These are phyloP conservation scores for Henckelia pumila DNA, from an alignment of 257 asterid genomes.

Conservation along the genomic window DNA sequence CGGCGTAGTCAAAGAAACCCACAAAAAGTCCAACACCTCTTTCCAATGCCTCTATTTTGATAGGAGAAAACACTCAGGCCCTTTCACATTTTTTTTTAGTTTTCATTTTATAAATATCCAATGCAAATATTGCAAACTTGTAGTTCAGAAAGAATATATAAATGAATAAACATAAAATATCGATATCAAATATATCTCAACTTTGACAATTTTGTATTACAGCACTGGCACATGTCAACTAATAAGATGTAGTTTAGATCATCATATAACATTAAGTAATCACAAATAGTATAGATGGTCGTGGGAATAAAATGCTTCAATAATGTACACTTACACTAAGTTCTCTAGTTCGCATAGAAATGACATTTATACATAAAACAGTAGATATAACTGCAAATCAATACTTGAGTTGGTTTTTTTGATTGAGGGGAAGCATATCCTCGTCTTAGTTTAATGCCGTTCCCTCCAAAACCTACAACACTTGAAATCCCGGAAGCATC, in stretches of 20 bases:
- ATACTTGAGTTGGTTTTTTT: constrained; percentile 55
- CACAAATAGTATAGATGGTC: neutral
- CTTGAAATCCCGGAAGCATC: neutral
- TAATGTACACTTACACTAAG: neutral
- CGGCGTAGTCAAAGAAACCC: constrained; percentile 2
- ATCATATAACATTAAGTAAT: neutral
- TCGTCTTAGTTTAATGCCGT: neutral
- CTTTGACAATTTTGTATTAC: neutral
- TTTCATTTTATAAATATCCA: constrained; percentile 16
- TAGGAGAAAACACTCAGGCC: constrained; percentile 16
- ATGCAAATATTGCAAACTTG: neutral
- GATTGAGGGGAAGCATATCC: constrained; percentile 1
- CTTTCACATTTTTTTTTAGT: constrained; percentile 4
- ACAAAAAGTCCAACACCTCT: constrained; percentile 9
- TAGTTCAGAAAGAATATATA: constrained; percentile 5
- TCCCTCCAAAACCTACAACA: neutral
- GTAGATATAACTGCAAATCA: constrained; percentile 15
- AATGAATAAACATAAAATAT: constrained; percentile 4
- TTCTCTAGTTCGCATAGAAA: neutral
- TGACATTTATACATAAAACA: constrained; percentile 5
- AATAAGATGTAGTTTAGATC: constrained; percentile 8
- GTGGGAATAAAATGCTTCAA: neutral
- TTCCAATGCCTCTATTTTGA: constrained; percentile 10
- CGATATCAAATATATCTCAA: constrained; percentile 5
- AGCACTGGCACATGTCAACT: neutral